Base-by-base conservation (phyloP, 495 filamentous ascomycete species). In the Penicillium longicatenatum region DNA sequence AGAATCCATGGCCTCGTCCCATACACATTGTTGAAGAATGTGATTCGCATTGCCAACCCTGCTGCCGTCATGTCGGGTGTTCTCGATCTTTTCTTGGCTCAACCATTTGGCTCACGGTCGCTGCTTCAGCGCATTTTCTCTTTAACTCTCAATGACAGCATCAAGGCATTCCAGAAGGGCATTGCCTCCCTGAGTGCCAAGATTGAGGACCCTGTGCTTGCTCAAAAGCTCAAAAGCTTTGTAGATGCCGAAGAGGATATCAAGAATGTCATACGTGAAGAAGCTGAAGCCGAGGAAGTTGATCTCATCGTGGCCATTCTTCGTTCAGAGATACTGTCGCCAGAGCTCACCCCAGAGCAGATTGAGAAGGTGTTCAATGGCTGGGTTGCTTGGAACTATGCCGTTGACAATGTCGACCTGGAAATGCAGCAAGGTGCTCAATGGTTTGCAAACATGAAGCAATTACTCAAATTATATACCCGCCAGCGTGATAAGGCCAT, bases 311-410 rank as follows among this genome's bases (percentile, higher is more conserved):
- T 98, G 12, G 85, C 82, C 17, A 89, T 98, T 50, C 74, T 98
- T 20, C 79, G 87, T 24, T 89, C 90, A 1, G 89, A 94, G 5
- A 71, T 84, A 6, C 70, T 98, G 33, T 64, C 82, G 3, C 90
- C 89, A 0, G 78, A 89, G 37, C 82, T 98, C 21, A 81, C 72
- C 2, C 58, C 84, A 0, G 82, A 88, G 50, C 92, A 98, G 68
- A 84, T 94, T 52, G 89, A 84, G 50, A 88, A 86, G 65, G 81
- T 96, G 3, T 95, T 90, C 76, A 97, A 98, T 68, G 88, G 91
- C 31, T 98, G 92, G 62, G 92, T 97, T n/a, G 94, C 93, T 12
- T 98, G 95, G 88, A 96, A 93, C 69, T 89, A 86, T 62, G 92
- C 92, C 1, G 90, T 98, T 6, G 93, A 98, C 54, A 90, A 96